Conservation (phyloP, 306 rosid genomes). For the Castanea mollissima region DNA sequence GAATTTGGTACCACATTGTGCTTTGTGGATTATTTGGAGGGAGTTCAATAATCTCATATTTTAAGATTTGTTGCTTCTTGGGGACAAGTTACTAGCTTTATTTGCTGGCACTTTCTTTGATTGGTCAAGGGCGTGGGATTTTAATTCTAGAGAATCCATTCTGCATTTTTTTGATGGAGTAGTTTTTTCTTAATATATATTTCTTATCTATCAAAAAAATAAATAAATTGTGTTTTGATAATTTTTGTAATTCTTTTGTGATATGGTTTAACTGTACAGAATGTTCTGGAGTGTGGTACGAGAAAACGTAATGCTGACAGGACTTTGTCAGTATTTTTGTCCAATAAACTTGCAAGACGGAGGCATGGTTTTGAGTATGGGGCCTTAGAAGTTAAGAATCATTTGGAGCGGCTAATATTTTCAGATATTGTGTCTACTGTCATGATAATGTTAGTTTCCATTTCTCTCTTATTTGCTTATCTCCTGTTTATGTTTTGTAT, state of each 20-base stretch:
- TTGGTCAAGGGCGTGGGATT: too few relatives aligned
- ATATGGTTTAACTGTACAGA: slow-evolving; percentile 32
- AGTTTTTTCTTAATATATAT: too few relatives aligned
- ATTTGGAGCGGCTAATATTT: slow-evolving; percentile 71
- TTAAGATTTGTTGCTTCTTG: too few relatives aligned
- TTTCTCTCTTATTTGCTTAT: background rate
- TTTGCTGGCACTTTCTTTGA: too few relatives aligned
- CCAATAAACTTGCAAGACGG: slow-evolving; percentile 59
- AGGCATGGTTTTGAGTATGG: slow-evolving; percentile 81
- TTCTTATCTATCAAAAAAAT: too few relatives aligned
- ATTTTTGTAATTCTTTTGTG: background rate
- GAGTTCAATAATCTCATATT: too few relatives aligned
- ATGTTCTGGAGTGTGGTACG: slow-evolving; percentile 82
- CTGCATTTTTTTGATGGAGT: too few relatives aligned
- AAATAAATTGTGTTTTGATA: background rate
- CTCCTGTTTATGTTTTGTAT: background rate
- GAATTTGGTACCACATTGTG: too few relatives aligned
- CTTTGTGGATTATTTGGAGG: too few relatives aligned
- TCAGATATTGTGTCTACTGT: slow-evolving; percentile 64
- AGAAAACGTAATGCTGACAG: slow-evolving; percentile 51
- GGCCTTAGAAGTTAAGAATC: slow-evolving; percentile 68
- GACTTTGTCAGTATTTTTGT: slow-evolving; percentile 66
- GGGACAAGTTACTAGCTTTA: too few relatives aligned
- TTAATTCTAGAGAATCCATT: too few relatives aligned
- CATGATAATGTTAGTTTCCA: slow-evolving; percentile 56